Evolutionary conservation across 176 grass and related monocot genomes (phyloP), one percentile per base, ranked within the genome.

Genomic region (Avena atlantica): DNA sequence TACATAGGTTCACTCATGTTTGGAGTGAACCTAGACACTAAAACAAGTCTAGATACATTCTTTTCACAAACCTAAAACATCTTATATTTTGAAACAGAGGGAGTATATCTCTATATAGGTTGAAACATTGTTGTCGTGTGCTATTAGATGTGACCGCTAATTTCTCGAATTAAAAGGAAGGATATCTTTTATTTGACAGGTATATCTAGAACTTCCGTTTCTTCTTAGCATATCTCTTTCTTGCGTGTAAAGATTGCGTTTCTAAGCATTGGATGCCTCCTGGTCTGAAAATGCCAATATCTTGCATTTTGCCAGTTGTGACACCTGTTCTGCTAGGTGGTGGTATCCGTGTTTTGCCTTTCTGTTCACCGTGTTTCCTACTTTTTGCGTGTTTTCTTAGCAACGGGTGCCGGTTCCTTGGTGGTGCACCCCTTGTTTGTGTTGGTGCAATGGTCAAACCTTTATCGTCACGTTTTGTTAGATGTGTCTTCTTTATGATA

Each of bases 401-500:
- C 8, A 64, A 64, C 8, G 0, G 23, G 7, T 0, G 13, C 0
- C 7, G 3, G 13, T 16, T 52, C 3, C 14, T 17, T 1, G 3
- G 1, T 1, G 8, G 24, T 0, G 13, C 4, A 2, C 2, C 4
- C 17, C 10, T 9, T 11, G 8, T 48, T 34, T 81, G 50, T 51
- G 24, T 66, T 66, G 3, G 8, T 11, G 23, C 29, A 14, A 1
- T 1, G 24, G 13, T 1, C 23, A 5, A 10, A 64, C 61, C 10
- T 64, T 27, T 64, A 1, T 12, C 12, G 11, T 64, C 61, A 64
- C 23, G 23, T 64, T 12, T 27, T 64, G 3, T 12, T 24, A 12
- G 23, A 27, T 13, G 61, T 13, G n/a, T 27, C 23, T 64, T 5
- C 61, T 64, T 21, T 64, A 13, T 64, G 23, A 5, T 4, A 13